A percentile compares a stretch with the other conserved stretches of the same genome.
Conservation (phyloP, 441 rosid genomes). For the Erodium moschatum region DNA sequence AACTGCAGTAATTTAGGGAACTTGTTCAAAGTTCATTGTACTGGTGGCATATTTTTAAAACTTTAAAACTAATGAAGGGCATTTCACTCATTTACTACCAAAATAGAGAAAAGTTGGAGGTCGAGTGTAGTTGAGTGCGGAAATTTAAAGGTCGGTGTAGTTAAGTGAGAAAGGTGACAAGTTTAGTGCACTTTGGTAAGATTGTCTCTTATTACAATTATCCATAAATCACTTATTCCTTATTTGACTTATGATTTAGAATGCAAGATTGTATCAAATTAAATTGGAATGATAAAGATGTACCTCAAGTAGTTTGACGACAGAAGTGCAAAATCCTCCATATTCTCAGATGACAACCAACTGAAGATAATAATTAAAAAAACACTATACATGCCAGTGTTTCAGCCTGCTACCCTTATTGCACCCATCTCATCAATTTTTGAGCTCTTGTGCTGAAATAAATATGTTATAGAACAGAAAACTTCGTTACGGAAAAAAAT, state of each 20-base stretch:
- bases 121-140: too few species aligned
- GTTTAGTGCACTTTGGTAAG: too few species aligned
- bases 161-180: too few species aligned
- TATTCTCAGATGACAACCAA: constrained; percentile 30
- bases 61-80: too few species aligned
- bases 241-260: neutral
- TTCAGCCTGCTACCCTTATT: constrained; percentile 81
- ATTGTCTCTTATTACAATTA: too few species aligned
- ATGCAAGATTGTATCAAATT: neutral
- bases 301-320: constrained; percentile 36
- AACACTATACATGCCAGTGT: constrained; percentile 21
- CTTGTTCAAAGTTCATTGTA: too few species aligned
- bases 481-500: constrained; percentile 11
- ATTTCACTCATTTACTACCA: too few species aligned
- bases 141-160: too few species aligned
- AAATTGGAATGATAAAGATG: constrained; percentile 7
- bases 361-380: constrained; percentile 25
- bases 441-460: constrained; percentile 73
- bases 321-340: constrained; percentile 32
- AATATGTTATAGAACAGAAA: constrained; percentile 6
- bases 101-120: too few species aligned
- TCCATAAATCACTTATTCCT: neutral
- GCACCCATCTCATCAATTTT: constrained; percentile 82
- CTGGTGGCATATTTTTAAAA: too few species aligned
- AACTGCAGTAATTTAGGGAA: too few species aligned